Evolutionary conservation across 2,329 filamentous ascomycete species (phyloP).

Genomic region (Leptosphaerulina australis): DNA sequence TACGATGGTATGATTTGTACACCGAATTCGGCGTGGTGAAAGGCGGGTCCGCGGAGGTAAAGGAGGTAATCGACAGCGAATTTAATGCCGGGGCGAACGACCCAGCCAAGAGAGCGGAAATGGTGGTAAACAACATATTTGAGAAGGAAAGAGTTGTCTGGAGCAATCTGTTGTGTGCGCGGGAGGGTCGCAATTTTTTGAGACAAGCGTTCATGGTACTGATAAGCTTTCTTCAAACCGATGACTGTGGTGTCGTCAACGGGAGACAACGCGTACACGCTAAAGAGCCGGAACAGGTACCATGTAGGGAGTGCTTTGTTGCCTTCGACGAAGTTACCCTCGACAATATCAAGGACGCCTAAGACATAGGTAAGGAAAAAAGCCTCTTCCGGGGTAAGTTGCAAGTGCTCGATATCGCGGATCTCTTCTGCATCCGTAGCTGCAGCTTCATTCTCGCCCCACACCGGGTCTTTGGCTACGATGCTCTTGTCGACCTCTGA

Average conservation of each 20-base stretch:
- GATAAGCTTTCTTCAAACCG: conserved; percentile 22
- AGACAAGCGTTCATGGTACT: conserved; percentile 18
- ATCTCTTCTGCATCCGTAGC: conserved; percentile 23
- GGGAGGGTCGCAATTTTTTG: conserved; percentile 15
- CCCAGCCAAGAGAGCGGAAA: conserved; percentile 94
- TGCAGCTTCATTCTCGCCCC: conserved; percentile 14
- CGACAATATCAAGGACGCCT: conserved; percentile 73
- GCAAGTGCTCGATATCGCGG: conserved; percentile 77
- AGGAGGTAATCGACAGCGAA: conserved; percentile 95
- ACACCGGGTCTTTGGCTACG: conserved; percentile 8
- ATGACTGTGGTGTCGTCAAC: conserved; percentile 22
- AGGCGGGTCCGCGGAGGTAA: conserved; percentile 90
- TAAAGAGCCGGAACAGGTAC: conserved; percentile 60
- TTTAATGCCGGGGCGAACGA: conserved; percentile 88
- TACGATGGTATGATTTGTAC: conserved; percentile 85
- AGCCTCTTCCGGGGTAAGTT: conserved; percentile 86
- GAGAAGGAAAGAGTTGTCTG: conserved; percentile 84
- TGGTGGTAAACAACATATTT: conserved; percentile 94
- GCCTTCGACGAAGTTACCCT: conserved; percentile 54
- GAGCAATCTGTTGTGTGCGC: conserved; percentile 54
- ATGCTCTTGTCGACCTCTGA: conserved; percentile 23
- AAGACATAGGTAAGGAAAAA: conserved; percentile 88
- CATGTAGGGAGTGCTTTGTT: conserved; percentile 45
- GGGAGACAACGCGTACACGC: conserved; percentile 71
- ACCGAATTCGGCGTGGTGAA: conserved; percentile 93